Evolutionary conservation across 495 filamentous ascomycete species (phyloP).

Genomic region (Bacidia gigantensis): DNA sequence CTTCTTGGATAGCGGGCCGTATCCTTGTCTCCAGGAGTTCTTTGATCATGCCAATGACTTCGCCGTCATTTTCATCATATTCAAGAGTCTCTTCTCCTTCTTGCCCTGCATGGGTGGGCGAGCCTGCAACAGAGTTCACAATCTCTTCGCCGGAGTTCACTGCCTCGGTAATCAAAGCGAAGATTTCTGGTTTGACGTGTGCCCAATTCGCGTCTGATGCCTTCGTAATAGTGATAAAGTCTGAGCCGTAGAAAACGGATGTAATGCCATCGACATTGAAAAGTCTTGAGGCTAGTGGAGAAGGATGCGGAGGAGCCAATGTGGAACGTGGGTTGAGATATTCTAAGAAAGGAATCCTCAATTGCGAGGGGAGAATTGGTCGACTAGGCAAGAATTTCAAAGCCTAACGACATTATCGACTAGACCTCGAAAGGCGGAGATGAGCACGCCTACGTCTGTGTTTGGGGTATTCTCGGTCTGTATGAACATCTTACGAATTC

Average conservation of each 20-base stretch:
- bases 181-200: conserved; percentile 88
- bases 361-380: conserved; percentile 56
- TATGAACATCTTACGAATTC: conserved; percentile 80
- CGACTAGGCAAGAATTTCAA: conserved; percentile 92
- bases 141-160: conserved; percentile 71
- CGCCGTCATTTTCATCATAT: conserved; percentile 76
- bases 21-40: conserved; percentile 95
- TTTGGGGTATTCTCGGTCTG: conserved; percentile 93
- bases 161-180: conserved; percentile 83
- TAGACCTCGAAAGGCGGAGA: not conserved
- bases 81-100: conserved; percentile 51
- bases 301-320: conserved; percentile 76
- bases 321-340: conserved; percentile 82
- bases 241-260: conserved; percentile 83
- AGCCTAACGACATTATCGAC: conserved; percentile 28
- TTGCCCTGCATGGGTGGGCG: conserved; percentile 38
- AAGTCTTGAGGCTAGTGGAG: conserved; percentile 79
- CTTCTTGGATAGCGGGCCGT: conserved; percentile 88
- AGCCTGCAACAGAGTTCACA: conserved; percentile 57
- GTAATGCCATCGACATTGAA: conserved; percentile 85
- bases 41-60: conserved; percentile 96
- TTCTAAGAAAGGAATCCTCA: conserved; percentile 70
- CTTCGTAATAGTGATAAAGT: conserved; percentile 96
- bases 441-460: conserved; percentile 45
- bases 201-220: conserved; percentile 77